phyloP scores from a whole-genome alignment of 139 green algal genomes.

The Edaphochlamys debaryana region DNA sequence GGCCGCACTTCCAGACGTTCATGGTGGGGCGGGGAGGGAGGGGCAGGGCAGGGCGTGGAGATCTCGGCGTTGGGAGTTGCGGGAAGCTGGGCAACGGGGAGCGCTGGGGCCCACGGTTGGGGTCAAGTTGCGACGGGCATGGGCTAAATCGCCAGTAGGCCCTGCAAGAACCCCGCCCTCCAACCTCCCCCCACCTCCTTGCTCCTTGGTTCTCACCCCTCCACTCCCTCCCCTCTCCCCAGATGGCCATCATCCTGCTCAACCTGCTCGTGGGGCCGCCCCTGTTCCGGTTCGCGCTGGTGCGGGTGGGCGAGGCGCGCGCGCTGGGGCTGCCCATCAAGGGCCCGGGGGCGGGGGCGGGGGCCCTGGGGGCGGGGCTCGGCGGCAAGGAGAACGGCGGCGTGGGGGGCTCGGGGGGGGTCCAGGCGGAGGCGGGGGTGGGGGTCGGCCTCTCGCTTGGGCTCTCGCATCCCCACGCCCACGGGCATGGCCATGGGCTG shows the following conservation, averaged over 20 bases:
- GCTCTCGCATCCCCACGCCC: too few species aligned
- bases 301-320: constrained; percentile 62
- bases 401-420: too few species aligned
- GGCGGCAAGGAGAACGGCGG: not conserved
- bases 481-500: too few species aligned
- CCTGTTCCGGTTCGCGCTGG: constrained; percentile 76
- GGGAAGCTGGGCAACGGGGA: not conserved
- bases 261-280: constrained; percentile 87
- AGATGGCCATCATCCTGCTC: constrained; percentile 83
- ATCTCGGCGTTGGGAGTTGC: not conserved
- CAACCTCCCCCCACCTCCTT: not conserved
- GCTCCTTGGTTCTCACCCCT: not conserved
- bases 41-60: not conserved
- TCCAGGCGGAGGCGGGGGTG: not conserved
- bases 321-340: constrained; percentile 27
- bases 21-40: constrained; percentile 53
- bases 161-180: too few species aligned
- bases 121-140: not conserved
- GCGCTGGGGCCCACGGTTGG: too few species aligned
- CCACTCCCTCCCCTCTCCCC: not conserved
- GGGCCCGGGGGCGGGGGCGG: not conserved
- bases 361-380: too few species aligned
- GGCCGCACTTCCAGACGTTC: constrained; percentile 79
- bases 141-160: too few species aligned
- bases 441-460: not conserved